These are phyloP conservation scores for Amniculicola lignicola DNA, from an alignment of 495 filamentous ascomycete genomes.

Conservation along the genomic window DNA sequence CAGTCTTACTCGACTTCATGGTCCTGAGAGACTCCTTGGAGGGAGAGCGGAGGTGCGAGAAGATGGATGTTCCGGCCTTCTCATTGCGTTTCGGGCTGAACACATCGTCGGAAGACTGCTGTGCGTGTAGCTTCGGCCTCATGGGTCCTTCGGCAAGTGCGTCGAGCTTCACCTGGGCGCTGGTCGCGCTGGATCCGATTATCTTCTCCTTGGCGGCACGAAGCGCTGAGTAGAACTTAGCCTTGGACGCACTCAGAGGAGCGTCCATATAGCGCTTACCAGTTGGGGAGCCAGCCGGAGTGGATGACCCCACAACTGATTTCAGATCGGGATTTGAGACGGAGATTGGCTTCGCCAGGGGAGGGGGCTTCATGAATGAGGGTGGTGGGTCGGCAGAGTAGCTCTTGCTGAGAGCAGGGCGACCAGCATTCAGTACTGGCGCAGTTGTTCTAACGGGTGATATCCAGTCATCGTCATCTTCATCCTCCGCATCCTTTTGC, in stretches of 20 bases:
- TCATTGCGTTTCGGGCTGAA: slow-evolving; percentile 32
- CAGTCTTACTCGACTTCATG: slow-evolving; percentile 17
- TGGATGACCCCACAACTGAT: slow-evolving; percentile 53
- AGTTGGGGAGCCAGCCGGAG: slow-evolving; percentile 65
- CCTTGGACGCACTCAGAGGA: slow-evolving; percentile 82
- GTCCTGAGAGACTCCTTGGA: slow-evolving; percentile 26
- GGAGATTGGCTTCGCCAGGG: slow-evolving; percentile 56
- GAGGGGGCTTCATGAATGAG: neutral
- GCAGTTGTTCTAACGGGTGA: slow-evolving; percentile 40
- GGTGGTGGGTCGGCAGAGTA: slow-evolving; percentile 53
- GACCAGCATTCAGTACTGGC: slow-evolving; percentile 2
- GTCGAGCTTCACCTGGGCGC: slow-evolving; percentile 70
- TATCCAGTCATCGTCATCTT: slow-evolving; percentile 76
- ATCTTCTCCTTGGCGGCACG: slow-evolving; percentile 81
- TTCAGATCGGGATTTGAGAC: slow-evolving; percentile 57
- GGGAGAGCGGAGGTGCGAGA: slow-evolving; percentile 25
- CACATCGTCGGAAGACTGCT: slow-evolving; percentile 25
- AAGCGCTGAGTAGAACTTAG: slow-evolving; percentile 79
- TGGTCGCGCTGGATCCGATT: slow-evolving; percentile 72
- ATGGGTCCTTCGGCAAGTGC: slow-evolving; percentile 43
- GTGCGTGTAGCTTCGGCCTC: slow-evolving; percentile 32
- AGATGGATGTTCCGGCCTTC: slow-evolving; percentile 15
- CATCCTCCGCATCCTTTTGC: slow-evolving; percentile 37
- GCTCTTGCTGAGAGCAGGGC: slow-evolving; percentile 51
- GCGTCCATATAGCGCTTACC: slow-evolving; percentile 65